These are phyloP conservation scores for Rosa rugosa DNA, from an alignment of 306 rosid species.

Conservation along the genomic window DNA sequence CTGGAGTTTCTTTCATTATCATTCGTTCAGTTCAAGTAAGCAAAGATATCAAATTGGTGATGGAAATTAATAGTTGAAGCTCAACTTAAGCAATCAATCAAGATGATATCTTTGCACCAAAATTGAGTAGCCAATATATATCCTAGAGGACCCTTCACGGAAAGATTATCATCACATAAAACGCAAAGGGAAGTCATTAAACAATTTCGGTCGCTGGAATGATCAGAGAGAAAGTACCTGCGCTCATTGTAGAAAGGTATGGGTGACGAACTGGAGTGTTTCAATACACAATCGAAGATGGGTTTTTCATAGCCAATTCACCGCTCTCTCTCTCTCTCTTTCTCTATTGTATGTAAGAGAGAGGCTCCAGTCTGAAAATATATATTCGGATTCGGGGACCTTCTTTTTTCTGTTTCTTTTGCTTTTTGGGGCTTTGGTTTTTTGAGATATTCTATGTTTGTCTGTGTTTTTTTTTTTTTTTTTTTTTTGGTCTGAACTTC, in stretches of 20 bases:
- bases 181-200: neutral
- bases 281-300: neutral
- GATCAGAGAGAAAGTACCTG: conserved; percentile 33
- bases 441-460: neutral
- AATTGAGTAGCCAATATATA: too few species aligned
- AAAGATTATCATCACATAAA: neutral
- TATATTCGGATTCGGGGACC: neutral
- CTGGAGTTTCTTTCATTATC: too few species aligned
- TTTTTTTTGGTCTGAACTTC: neutral
- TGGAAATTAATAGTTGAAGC: too few species aligned
- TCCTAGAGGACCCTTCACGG: neutral
- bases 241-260: conserved; percentile 46
- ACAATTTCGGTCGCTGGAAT: neutral
- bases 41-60: too few species aligned
- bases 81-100: too few species aligned
- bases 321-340: neutral
- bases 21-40: too few species aligned
- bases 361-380: neutral
- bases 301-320: neutral
- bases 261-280: neutral
- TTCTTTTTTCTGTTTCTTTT: neutral
- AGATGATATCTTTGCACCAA: too few species aligned
- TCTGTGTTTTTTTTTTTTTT: neutral
- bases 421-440: neutral
- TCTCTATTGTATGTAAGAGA: too few species aligned